phyloP scores from a whole-genome alignment of 2,329 filamentous ascomycete species.

The Fusarium marasasianum region DNA sequence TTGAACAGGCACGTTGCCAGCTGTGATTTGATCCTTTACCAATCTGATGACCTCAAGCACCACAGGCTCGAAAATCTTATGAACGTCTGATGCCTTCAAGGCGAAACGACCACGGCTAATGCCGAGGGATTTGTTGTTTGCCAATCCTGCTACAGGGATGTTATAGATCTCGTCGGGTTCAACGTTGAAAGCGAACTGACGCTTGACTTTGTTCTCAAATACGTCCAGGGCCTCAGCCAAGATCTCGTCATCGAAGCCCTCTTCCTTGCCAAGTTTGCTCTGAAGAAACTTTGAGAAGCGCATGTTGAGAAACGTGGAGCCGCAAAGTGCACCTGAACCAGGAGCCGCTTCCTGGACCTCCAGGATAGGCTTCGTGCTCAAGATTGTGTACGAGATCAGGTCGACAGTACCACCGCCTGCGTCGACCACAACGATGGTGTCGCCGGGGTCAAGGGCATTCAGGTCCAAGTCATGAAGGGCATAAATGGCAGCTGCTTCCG shows the following conservation, averaged over 20 bases:
- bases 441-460: conserved; percentile 51
- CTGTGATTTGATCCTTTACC: conserved; percentile 55
- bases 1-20: conserved; percentile 50
- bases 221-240: conserved; percentile 51
- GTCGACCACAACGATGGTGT: conserved; percentile 62
- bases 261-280: conserved; percentile 51
- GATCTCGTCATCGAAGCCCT: conserved; percentile 53
- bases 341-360: conserved; percentile 56
- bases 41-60: conserved; percentile 54
- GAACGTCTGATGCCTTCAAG: conserved; percentile 51
- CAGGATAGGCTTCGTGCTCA: conserved; percentile 53
- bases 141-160: conserved; percentile 53
- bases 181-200: conserved; percentile 46
- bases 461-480: conserved; percentile 53
- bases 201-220: conserved; percentile 55
- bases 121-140: conserved; percentile 50
- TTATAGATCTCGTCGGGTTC: conserved; percentile 48
- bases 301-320: conserved; percentile 57
- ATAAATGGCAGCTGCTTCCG: conserved; percentile 60
- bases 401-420: conserved; percentile 63
- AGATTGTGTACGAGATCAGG: conserved; percentile 60
- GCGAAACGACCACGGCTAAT: conserved; percentile 50
- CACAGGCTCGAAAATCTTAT: conserved; percentile 56
- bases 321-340: conserved; percentile 58
- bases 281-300: conserved; percentile 55